Percentiles rank a stretch among this genome's conserved stretches.
phyloP scores from a whole-genome alignment of 306 rosid genomes.

The Quercus wislizeni region DNA sequence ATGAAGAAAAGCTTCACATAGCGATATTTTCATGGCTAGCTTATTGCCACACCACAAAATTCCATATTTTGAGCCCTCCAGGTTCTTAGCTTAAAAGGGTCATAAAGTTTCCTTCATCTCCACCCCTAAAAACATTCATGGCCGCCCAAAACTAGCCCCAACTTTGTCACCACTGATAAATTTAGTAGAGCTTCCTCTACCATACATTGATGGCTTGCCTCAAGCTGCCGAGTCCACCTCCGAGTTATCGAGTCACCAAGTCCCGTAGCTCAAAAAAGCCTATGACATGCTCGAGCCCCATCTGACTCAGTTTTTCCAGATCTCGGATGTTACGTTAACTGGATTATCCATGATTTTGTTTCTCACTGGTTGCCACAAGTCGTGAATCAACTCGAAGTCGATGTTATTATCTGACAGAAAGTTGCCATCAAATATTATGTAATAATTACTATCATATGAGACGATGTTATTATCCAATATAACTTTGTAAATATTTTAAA shows the following conservation, averaged over 20 bases:
- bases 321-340: background rate
- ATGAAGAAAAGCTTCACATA: slow-evolving; percentile 3
- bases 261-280: background rate
- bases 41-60: slow-evolving; percentile 20
- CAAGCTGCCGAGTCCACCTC: slow-evolving; percentile 24
- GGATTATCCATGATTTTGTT: slow-evolving; percentile 21
- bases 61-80: slow-evolving; percentile 24
- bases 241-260: slow-evolving; percentile 10
- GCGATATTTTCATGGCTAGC: slow-evolving; percentile 33
- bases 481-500: background rate
- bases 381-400: background rate
- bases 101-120: slow-evolving; percentile 25
- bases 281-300: slow-evolving; percentile 15
- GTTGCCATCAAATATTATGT: background rate
- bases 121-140: slow-evolving; percentile 29
- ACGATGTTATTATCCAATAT: slow-evolving; percentile 6
- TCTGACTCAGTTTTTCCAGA: background rate
- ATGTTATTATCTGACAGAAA: slow-evolving; percentile 20
- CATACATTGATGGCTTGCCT: slow-evolving; percentile 9
- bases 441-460: slow-evolving; percentile 4
- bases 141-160: background rate
- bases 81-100: slow-evolving; percentile 31
- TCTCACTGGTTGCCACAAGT: slow-evolving; percentile 7
- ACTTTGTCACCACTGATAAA: background rate
- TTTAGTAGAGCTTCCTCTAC: slow-evolving; percentile 18